phyloP scores from a whole-genome alignment of 345 rosid genomes.

The Hibiscus trionum region DNA sequence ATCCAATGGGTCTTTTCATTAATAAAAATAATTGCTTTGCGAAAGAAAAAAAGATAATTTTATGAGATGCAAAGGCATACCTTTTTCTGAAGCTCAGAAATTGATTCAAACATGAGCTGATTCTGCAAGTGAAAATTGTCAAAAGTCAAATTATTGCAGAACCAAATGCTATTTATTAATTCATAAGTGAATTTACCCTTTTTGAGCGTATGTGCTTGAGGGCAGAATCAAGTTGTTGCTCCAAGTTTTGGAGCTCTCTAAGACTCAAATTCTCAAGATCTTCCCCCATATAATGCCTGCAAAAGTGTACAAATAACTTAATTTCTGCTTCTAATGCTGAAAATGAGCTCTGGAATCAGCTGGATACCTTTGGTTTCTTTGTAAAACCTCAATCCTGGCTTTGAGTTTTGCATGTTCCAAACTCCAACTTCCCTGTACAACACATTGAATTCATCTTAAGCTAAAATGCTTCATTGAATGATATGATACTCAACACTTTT shows the following conservation, averaged over 20 bases:
- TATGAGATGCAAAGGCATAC: conserved; percentile 20
- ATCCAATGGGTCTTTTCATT: too few relatives aligned
- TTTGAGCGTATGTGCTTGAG: conserved; percentile 70
- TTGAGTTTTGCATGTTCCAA: conserved; percentile 84
- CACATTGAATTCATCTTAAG: not conserved
- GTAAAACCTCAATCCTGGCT: conserved; percentile 76
- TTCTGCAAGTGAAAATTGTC: conserved; percentile 4
- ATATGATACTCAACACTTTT: too few relatives aligned
- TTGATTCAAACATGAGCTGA: conserved; percentile 59
- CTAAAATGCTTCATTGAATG: too few relatives aligned
- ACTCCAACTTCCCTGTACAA: conserved; percentile 65
- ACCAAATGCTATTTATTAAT: too few relatives aligned
- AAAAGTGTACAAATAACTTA: not conserved
- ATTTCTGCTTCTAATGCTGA: not conserved
- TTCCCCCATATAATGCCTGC: conserved; percentile 83
- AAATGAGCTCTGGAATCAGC: not conserved
- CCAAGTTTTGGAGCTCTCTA: conserved; percentile 47
- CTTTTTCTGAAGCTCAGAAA: conserved; percentile 78
- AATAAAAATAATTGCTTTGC: too few relatives aligned
- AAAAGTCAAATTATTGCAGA: not conserved
- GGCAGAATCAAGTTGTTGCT: conserved; percentile 76
- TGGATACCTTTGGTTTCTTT: conserved; percentile 64
- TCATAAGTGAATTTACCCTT: conserved; percentile 39
- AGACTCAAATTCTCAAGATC: conserved; percentile 64
- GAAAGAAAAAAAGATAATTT: too few relatives aligned